Evolutionary conservation across 306 rosid genomes (phyloP).

Genomic region (Pyrus communis): DNA sequence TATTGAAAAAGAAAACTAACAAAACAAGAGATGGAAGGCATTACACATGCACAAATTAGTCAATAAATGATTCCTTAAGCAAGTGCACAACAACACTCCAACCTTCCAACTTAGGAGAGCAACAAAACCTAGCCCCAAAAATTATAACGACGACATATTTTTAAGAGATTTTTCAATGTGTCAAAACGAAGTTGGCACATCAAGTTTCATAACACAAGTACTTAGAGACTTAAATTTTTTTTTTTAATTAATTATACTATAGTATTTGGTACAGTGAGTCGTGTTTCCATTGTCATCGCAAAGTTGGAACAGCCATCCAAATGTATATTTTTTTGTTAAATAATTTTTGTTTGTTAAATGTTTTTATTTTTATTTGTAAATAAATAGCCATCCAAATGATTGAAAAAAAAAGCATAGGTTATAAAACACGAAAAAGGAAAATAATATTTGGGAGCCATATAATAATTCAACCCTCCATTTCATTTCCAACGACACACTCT

Average conservation of each 20-base stretch:
- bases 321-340: too few species aligned
- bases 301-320: too few species aligned
- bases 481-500: too few species aligned
- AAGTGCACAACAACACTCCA: constrained; percentile 19
- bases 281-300: background rate
- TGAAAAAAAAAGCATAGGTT: background rate
- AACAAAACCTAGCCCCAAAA: background rate
- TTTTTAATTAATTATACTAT: too few species aligned
- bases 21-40: background rate
- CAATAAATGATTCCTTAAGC: background rate
- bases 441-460: background rate
- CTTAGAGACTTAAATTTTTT: accelerated
- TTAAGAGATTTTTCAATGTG: too few species aligned
- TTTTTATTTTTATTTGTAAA: too few species aligned
- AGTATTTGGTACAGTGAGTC: too few species aligned
- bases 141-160: background rate
- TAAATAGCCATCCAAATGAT: background rate
- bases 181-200: accelerated
- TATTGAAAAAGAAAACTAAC: background rate
- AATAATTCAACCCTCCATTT: constrained; percentile 3
- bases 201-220: too few species aligned
- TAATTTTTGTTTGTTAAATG: too few species aligned
- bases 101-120: constrained; percentile 45
- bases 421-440: background rate
- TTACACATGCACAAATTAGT: background rate